These are phyloP conservation scores for Cercospora nicotianae DNA, from an alignment of 2,329 filamentous ascomycete species.

Conservation along the genomic window DNA sequence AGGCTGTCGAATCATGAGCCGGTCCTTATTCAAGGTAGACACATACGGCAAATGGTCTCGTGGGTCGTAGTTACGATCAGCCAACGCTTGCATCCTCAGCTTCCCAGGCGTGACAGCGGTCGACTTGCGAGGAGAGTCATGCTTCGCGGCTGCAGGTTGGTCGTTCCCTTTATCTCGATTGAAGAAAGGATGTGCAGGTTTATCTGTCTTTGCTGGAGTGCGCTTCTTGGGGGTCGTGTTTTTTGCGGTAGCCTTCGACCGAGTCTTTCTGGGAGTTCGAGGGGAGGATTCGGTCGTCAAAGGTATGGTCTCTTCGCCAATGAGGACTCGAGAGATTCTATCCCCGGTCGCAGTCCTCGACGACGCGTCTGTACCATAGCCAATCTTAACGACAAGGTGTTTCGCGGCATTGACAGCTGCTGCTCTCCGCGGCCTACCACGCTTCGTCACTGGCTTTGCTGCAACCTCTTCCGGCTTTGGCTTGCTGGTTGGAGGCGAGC, in stretches of 20 bases:
- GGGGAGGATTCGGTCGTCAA: not conserved
- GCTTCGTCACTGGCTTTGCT: constrained; percentile 28
- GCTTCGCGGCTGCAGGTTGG: constrained; percentile 31
- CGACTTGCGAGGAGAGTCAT: constrained; percentile 35
- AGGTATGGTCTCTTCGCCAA: constrained; percentile 34
- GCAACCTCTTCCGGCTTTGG: constrained; percentile 21
- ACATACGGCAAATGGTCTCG: constrained; percentile 28
- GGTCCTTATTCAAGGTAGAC: constrained; percentile 36
- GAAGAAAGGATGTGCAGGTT: constrained; percentile 68
- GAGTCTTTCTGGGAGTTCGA: constrained; percentile 9
- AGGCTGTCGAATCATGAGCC: constrained; percentile 57
- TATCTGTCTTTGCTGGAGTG: constrained; percentile 31
- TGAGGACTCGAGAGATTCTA: constrained; percentile 64
- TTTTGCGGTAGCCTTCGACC: constrained; percentile 9
- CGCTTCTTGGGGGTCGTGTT: constrained; percentile 27
- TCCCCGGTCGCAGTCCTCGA: constrained; percentile 55
- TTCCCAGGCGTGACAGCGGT: constrained; percentile 52
- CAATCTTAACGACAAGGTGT: constrained; percentile 31
- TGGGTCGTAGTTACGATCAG: constrained; percentile 24
- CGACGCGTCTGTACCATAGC: constrained; percentile 57
- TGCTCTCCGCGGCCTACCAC: constrained; percentile 35
- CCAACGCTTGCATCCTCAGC: constrained; percentile 37
- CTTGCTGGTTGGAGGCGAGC: constrained; percentile 44
- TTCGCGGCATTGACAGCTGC: constrained; percentile 20
- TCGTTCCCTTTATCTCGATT: constrained; percentile 52